These are phyloP conservation scores for Musa schizocarpa DNA, from an alignment of 176 grass and related monocot genomes.

Conservation along the genomic window DNA sequence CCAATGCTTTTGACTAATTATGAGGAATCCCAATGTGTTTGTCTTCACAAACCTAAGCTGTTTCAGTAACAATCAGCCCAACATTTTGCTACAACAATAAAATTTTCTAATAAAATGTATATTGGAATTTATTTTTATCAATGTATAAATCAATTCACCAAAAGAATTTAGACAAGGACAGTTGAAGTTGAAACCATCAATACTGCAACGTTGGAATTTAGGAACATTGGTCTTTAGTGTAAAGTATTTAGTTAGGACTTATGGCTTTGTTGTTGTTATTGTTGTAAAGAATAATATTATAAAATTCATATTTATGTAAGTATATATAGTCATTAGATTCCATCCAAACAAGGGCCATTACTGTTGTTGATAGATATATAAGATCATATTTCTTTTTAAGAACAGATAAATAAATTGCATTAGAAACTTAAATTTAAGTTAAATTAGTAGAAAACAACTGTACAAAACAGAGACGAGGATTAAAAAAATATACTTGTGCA, in stretches of 20 bases:
- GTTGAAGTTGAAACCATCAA: not conserved
- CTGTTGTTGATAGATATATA: not conserved
- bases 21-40: too few species aligned
- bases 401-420: not conserved
- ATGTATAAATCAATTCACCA: not conserved
- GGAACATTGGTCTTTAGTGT: not conserved
- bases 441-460: not conserved
- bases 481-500: conserved; percentile 35
- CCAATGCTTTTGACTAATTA: too few species aligned
- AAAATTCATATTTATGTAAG: not conserved
- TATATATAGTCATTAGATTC: not conserved
- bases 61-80: not conserved
- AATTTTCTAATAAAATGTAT: not conserved
- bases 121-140: not conserved
- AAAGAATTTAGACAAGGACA: not conserved
- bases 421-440: not conserved
- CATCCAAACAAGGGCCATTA: not conserved
- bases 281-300: not conserved
- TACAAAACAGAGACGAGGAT: not conserved
- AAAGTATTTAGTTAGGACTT: too few species aligned
- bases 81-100: not conserved
- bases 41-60: not conserved
- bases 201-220: not conserved
- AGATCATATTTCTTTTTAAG: not conserved
- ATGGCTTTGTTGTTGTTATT: too few species aligned